Evolutionary conservation across 1,139 yeast genomes (phyloP), one percentile per base, ranked within the genome.

Genomic region (Kodamaea arcana): DNA sequence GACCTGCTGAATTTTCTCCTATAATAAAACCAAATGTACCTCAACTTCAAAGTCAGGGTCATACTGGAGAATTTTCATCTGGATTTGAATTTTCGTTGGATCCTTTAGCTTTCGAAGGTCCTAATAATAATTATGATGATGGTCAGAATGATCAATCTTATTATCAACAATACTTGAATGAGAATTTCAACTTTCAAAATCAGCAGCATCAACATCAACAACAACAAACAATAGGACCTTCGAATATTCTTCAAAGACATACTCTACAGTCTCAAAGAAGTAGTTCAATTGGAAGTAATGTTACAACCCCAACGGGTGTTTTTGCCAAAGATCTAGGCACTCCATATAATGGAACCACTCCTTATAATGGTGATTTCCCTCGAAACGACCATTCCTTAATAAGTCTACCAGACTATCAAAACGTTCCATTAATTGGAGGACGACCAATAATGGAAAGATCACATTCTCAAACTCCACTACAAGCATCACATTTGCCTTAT

Each of bases 1-100:
- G 67, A 21, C 63, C 69, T 2, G 67, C 69, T 3, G 51, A 52
- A 23, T 64, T 62, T 43, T 62, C 69, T 11, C 69, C 69, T 8
- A 31, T 58, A 39, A 41, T 53, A 15, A 37, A 35, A 3, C 39
- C 41, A 18, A 25, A 34, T 13, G 32, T 29, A 18, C 24, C 33
- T 13, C 12, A 24, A 17, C 4, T 28, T 16, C 25, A 33, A 32
- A 24, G 31, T 12, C 31, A 24, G 12, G 35, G 29, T 12, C 34
- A 29, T 5, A n/a, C n/a, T n/a, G 35, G 30, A 20, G 32, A 35
- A 18, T 7, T 18, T 24, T 36, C 42, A 18, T 37, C 40, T 3
- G 44, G 50, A 11, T 57, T 55, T 43, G 55, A 56, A 24, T 61
- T 62, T 39, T 50, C 57, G 30, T 52, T 62, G 26, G 65, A 61